Conservation (phyloP, 2,329 filamentous ascomycete species). For the Fusarium hainanense region DNA sequence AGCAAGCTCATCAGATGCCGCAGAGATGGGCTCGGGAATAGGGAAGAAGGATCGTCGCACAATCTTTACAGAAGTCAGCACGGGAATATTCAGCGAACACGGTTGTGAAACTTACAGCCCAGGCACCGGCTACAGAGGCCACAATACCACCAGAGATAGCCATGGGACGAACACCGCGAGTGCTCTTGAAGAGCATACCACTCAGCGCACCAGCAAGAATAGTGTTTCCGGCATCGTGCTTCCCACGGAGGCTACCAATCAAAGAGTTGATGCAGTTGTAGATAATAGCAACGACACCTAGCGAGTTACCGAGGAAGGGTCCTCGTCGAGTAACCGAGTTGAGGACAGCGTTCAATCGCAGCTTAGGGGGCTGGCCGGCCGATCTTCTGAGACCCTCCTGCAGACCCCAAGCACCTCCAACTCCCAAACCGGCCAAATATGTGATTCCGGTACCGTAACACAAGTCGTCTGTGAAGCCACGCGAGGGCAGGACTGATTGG, state of each 20-base stretch:
- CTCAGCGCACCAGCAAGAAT: constrained; percentile 86
- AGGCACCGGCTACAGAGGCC: constrained; percentile 83
- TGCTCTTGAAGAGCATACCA: constrained; percentile 97
- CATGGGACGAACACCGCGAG: constrained; percentile 89
- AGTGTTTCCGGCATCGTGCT: constrained; percentile 91
- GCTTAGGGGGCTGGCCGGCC: constrained; percentile 82
- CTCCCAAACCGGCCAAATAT: constrained; percentile 85
- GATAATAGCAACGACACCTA: constrained; percentile 92
- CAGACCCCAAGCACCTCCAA: constrained; percentile 93
- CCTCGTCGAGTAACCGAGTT: constrained; percentile 94
- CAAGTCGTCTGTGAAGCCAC: constrained; percentile 97
- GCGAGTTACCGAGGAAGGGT: constrained; percentile 95
- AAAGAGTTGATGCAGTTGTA: constrained; percentile 94
- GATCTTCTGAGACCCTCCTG: constrained; percentile 87
- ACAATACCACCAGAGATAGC: constrained; percentile 93
- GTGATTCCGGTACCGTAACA: constrained; percentile 97
- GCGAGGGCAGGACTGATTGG: constrained; percentile 89
- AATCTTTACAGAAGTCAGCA: constrained; percentile 45
- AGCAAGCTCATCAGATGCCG: constrained; percentile 43
- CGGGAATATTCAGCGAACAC: neutral
- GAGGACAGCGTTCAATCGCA: constrained; percentile 91
- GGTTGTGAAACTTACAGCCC: constrained; percentile 78
- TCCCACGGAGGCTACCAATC: constrained; percentile 81
- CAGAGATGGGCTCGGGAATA: constrained; percentile 49
- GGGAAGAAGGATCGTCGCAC: constrained; percentile 57